Conservation (phyloP, 2,329 filamentous ascomycete genomes). For the Magnaporthiopsis rhizophila region DNA sequence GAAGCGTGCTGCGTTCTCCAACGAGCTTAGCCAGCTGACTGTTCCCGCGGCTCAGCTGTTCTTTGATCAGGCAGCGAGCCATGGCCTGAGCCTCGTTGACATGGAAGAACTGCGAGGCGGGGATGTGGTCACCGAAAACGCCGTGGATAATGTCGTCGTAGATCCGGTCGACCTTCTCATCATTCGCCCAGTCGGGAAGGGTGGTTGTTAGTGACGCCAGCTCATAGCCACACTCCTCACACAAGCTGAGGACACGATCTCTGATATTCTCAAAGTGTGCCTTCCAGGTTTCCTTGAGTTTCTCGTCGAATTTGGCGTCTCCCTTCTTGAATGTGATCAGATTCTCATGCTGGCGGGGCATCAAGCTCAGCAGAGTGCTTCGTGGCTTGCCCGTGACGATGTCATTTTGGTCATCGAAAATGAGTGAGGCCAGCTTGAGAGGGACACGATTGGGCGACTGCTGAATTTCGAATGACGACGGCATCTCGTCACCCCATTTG, state of each 20-base stretch:
- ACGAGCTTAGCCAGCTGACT: neutral
- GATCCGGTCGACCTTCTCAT: conserved; percentile 1
- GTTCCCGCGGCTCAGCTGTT: neutral
- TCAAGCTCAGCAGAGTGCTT: neutral
- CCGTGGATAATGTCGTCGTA: neutral
- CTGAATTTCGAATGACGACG: neutral
- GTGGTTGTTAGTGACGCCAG: neutral
- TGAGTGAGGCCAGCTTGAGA: neutral
- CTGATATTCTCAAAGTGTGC: neutral
- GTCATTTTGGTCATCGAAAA: neutral
- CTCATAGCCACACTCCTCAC: neutral
- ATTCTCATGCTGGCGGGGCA: neutral
- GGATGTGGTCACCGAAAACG: neutral
- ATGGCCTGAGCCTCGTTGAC: conserved; percentile 4
- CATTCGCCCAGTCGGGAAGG: conserved; percentile 1
- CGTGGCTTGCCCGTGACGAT: neutral
- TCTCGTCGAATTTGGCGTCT: neutral
- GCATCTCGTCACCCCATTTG: neutral
- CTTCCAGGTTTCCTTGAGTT: neutral
- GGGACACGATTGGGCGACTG: neutral
- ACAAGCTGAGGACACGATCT: neutral
- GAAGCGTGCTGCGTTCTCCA: neutral
- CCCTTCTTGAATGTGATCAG: neutral
- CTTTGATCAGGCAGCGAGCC: conserved; percentile 1
- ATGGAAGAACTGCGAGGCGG: neutral